Evolutionary conservation across 768 basidiomycete species (phyloP).

Genomic region (Cubamyces sp.): DNA sequence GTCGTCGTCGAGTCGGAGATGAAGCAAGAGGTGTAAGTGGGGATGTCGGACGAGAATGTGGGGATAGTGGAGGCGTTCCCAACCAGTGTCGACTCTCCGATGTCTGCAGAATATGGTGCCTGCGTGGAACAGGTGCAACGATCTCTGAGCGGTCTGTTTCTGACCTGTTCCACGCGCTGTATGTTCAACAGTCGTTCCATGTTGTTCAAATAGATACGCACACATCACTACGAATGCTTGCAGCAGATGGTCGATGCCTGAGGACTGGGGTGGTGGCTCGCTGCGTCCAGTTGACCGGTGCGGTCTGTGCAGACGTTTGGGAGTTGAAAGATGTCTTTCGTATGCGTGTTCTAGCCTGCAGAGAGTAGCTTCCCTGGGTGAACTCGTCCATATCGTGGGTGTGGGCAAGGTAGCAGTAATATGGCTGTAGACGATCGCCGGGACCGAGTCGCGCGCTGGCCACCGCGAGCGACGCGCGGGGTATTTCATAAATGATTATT

Average conservation of each 20-base stretch:
- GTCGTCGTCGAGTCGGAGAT: slow-evolving; percentile 28
- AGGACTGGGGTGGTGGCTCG: slow-evolving; percentile 25
- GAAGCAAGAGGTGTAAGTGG: slow-evolving; percentile 44
- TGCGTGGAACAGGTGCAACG: slow-evolving; percentile 66
- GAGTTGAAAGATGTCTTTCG: slow-evolving; percentile 24
- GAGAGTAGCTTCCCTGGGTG: slow-evolving; percentile 16
- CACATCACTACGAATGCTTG: slow-evolving; percentile 29
- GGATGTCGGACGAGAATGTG: slow-evolving; percentile 50
- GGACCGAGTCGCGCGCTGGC: not conserved
- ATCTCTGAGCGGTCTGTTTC: slow-evolving; percentile 49
- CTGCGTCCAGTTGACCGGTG: slow-evolving; percentile 18
- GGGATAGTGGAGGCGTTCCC: slow-evolving; percentile 49
- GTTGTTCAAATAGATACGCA: slow-evolving; percentile 11
- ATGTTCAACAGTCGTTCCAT: not conserved
- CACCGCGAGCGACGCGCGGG: not conserved
- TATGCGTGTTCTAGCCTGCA: not conserved
- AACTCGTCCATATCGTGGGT: slow-evolving; percentile 24
- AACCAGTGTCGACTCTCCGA: slow-evolving; percentile 67
- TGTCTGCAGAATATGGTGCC: slow-evolving; percentile 60
- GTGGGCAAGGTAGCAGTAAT: not conserved
- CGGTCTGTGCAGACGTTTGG: slow-evolving; percentile 21
- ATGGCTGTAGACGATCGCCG: slow-evolving; percentile 8
- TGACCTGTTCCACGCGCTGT: slow-evolving; percentile 28
- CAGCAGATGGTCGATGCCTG: slow-evolving; percentile 22
- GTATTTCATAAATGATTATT: not conserved